Conservation (phyloP, 768 basidiomycete species). For the Suillus hirtellus region DNA sequence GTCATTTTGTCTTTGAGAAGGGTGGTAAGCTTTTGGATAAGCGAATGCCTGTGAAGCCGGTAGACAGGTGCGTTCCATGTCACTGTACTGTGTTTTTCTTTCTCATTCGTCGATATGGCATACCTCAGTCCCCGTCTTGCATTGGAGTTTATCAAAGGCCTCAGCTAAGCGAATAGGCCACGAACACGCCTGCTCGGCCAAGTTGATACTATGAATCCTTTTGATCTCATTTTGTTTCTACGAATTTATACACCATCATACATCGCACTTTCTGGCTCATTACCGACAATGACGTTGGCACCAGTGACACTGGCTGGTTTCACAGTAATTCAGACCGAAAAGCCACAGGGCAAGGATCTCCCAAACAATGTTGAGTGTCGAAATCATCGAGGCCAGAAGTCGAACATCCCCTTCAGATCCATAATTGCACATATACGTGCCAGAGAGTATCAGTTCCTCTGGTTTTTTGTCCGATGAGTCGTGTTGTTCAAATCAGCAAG, state of each 20-base stretch:
- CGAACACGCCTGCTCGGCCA: background rate
- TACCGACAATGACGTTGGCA: background rate
- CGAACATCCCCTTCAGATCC: no score
- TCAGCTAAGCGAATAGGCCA: constrained; percentile 14
- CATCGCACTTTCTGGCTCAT: background rate
- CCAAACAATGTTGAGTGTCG: no score
- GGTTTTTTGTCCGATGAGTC: no score
- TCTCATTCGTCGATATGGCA: background rate
- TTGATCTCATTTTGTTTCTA: background rate
- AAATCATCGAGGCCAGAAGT: no score
- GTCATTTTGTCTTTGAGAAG: constrained; percentile 91
- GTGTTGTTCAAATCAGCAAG: no score
- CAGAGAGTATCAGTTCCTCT: no score
- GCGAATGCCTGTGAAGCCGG: constrained; percentile 84
- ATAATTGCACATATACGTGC: no score
- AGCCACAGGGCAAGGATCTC: no score
- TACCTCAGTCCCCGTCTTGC: constrained; percentile 57
- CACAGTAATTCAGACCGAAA: no score
- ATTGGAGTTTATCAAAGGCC: constrained; percentile 65
- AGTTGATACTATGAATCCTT: background rate
- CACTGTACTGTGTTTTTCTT: background rate
- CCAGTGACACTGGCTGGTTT: no score
- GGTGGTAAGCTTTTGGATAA: constrained; percentile 88
- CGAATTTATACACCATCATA: background rate
- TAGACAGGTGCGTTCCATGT: constrained; percentile 60